phyloP scores from a whole-genome alignment of 2,329 filamentous ascomycete species.

The Sordariomycetes sp. region DNA sequence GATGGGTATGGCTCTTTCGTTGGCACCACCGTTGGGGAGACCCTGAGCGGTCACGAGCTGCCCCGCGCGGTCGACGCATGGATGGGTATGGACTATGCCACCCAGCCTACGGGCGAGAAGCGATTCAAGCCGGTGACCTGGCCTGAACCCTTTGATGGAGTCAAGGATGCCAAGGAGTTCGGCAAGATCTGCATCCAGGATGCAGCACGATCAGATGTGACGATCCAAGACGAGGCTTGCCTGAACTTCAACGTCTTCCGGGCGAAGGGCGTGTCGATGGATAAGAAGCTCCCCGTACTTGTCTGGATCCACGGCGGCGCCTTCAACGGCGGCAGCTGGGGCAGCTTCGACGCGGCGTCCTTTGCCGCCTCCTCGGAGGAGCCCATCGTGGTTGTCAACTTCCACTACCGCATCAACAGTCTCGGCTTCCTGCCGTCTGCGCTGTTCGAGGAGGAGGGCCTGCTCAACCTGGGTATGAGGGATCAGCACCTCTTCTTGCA shows the following conservation, averaged over 20 bases:
- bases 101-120: slow-evolving; percentile 26
- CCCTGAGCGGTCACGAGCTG: slow-evolving; percentile 19
- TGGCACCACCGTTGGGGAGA: slow-evolving; percentile 24
- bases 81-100: slow-evolving; percentile 36
- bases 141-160: slow-evolving; percentile 28
- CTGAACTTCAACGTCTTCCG: slow-evolving; percentile 26
- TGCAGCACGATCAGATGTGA: slow-evolving; percentile 2
- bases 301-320: slow-evolving; percentile 30
- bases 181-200: slow-evolving; percentile 34
- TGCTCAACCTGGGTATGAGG: slow-evolving; percentile 42
- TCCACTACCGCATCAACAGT: slow-evolving; percentile 30
- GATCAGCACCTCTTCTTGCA: slow-evolving; percentile 42
- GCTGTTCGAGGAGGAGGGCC: slow-evolving; percentile 20
- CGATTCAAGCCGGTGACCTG: slow-evolving; percentile 30
- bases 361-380: slow-evolving; percentile 20
- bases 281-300: slow-evolving; percentile 24
- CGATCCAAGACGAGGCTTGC: background rate
- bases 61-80: slow-evolving; percentile 31
- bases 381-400: slow-evolving; percentile 30
- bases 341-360: slow-evolving; percentile 23
- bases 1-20: slow-evolving; percentile 29
- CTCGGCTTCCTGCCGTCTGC: slow-evolving; percentile 35
- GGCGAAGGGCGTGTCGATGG: slow-evolving; percentile 19
- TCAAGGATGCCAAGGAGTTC: slow-evolving; percentile 24
- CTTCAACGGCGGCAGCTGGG: slow-evolving; percentile 21